Conservation (phyloP, 129 eudicot species). For the Sambucus nigra region DNA sequence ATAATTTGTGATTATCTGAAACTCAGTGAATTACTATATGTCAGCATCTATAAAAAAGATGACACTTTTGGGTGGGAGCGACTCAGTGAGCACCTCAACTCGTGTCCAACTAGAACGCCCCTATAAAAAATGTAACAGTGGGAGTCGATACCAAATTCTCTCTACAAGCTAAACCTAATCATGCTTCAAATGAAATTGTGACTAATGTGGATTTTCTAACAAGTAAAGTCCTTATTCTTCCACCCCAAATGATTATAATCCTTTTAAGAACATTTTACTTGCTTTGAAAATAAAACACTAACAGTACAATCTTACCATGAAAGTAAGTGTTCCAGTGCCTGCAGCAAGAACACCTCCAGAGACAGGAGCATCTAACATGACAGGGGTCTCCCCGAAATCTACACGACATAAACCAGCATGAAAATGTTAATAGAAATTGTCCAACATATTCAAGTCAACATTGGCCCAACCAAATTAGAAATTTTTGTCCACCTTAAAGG, state of each 20-base stretch:
- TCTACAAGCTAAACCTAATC: background rate
- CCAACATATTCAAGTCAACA: background rate
- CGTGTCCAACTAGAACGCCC: background rate
- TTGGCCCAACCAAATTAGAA: background rate
- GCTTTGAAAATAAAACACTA: background rate
- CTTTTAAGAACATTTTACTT: background rate
- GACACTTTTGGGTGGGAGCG: no score
- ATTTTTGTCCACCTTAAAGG: no score
- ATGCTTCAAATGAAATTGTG: no score
- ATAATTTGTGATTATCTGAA: no score
- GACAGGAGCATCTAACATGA: conserved; percentile 98
- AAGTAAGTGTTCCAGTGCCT: conserved; percentile 74
- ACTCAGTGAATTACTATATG: no score
- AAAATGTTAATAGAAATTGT: conserved; percentile 5
- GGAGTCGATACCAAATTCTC: background rate
- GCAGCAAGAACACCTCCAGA: conserved; percentile 97
- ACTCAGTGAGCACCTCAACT: no score
- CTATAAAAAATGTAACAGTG: background rate
- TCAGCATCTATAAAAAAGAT: no score
- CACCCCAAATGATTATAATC: background rate
- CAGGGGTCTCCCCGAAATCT: conserved; percentile 41
- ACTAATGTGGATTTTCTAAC: no score
- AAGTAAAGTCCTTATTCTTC: background rate
- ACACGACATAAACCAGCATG: conserved; percentile 9
- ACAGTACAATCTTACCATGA: conserved; percentile 52